Evolutionary conservation across 768 basidiomycete genomes (phyloP).

Genomic region (Auricularia sp.): DNA sequence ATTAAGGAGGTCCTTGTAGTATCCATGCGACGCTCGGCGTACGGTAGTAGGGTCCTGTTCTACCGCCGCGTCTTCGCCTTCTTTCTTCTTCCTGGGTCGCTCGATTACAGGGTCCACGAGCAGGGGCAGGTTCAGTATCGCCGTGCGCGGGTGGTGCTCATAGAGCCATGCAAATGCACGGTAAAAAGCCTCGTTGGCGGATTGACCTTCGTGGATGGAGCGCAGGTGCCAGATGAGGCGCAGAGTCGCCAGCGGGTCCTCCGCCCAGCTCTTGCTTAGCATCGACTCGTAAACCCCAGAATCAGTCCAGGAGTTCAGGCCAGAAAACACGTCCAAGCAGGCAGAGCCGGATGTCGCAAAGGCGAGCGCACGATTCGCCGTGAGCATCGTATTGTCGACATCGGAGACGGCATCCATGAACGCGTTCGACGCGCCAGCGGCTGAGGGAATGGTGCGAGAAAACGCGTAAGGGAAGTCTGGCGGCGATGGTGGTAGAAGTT

Average conservation of each 20-base stretch:
- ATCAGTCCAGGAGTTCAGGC: constrained; percentile 21
- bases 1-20: constrained; percentile 69
- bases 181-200: constrained; percentile 53
- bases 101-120: constrained; percentile 46
- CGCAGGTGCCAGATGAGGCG: constrained; percentile 58
- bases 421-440: constrained; percentile 23
- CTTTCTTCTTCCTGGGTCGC: constrained; percentile 13
- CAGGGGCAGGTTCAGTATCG: constrained; percentile 47
- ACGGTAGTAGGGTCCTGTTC: constrained; percentile 4
- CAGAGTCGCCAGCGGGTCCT: constrained; percentile 49
- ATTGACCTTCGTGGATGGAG: constrained; percentile 63
- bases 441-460: background rate
- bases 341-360: constrained; percentile 41
- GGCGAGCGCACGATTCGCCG: constrained; percentile 42
- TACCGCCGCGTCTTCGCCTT: constrained; percentile 7
- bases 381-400: constrained; percentile 35
- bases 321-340: constrained; percentile 50
- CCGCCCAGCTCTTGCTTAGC: constrained; percentile 45
- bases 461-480: background rate
- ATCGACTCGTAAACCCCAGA: constrained; percentile 21
- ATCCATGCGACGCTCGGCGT: constrained; percentile 39
- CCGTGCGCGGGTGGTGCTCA: constrained; percentile 57
- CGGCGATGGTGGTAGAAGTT: constrained; percentile 34
- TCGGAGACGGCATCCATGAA: constrained; percentile 48
- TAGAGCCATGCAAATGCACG: constrained; percentile 56